A percentile compares a stretch with the other conserved stretches of the same genome.
Conservation (phyloP, 73 alveolate species). For the Paramecium pentaurelia region DNA sequence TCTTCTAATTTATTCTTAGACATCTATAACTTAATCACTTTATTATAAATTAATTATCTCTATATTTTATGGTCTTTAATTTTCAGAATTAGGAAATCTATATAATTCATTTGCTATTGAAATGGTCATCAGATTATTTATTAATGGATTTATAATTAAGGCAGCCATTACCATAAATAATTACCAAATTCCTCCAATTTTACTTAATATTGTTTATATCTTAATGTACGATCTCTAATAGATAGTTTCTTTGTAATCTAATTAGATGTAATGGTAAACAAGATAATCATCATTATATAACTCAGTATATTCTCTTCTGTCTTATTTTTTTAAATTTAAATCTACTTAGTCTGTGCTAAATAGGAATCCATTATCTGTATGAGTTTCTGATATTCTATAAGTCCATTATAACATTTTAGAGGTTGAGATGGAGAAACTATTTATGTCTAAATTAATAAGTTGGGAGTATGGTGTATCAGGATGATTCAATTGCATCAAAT, state of each 20-base stretch:
- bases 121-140: not conserved
- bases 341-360: not conserved
- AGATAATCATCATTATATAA: slow-evolving; percentile 2
- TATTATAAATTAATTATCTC: not conserved
- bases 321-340: not conserved
- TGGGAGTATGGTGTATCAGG: not conserved
- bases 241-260: not conserved
- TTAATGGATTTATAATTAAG: not conserved
- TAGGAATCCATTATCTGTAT: not conserved
- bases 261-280: not conserved
- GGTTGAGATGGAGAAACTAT: not conserved
- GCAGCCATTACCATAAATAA: not conserved
- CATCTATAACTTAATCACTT: not conserved
- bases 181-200: slow-evolving; percentile 15
- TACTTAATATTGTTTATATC: not conserved
- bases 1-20: not conserved
- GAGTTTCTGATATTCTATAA: not conserved
- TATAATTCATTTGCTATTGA: not conserved
- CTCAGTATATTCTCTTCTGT: not conserved
- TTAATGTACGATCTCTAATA: not conserved
- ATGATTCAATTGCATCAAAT: not conserved
- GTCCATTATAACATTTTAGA: slow-evolving; percentile 5
- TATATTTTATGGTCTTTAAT: not conserved
- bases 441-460: not conserved
- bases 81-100: not conserved